Conservation (phyloP, 2,329 filamentous ascomycete species). For the Aphanocladium album region DNA sequence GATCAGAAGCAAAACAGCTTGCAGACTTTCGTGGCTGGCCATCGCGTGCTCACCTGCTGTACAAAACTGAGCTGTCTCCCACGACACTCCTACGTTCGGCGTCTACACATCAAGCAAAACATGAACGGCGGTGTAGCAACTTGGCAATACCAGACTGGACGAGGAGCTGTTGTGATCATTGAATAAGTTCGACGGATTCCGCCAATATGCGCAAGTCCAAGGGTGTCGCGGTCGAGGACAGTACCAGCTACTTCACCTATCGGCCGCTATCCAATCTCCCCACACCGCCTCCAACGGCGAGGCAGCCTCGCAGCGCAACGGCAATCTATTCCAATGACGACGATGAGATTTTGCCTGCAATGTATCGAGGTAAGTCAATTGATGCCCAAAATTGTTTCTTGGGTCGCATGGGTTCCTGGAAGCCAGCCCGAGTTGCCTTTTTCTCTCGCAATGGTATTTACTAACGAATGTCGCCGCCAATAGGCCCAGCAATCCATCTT, state of each 20-base stretch:
- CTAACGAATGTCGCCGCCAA: slow-evolving; percentile 6
- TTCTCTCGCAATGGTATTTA: not conserved
- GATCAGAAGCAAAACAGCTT: not conserved
- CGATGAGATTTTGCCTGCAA: slow-evolving; percentile 35
- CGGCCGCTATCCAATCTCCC: slow-evolving; percentile 63
- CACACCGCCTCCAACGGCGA: slow-evolving; percentile 57
- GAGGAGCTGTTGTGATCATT: slow-evolving; percentile 3
- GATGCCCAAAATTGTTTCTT: not conserved
- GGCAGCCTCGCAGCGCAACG: slow-evolving; percentile 33
- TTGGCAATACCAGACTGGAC: slow-evolving; percentile 1
- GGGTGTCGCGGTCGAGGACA: slow-evolving; percentile 28
- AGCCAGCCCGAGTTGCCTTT: not conserved
- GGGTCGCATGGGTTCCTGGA: not conserved
- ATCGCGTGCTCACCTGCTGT: slow-evolving; percentile 10
- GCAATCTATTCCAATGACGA: slow-evolving; percentile 31
- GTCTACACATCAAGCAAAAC: slow-evolving; percentile 5
- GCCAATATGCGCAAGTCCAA: slow-evolving; percentile 17
- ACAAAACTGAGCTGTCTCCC: not conserved
- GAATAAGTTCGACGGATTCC: not conserved
- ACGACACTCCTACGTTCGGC: not conserved
- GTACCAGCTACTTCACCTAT: slow-evolving; percentile 58
- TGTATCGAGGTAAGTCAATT: slow-evolving; percentile 30
- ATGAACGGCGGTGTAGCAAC: slow-evolving; percentile 9
- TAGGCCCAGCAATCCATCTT: slow-evolving; percentile 61
- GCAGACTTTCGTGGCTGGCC: not conserved